Percentiles rank a stretch among this genome's conserved stretches.
phyloP scores from a whole-genome alignment of 345 rosid genomes.

The Clausena lansium region DNA sequence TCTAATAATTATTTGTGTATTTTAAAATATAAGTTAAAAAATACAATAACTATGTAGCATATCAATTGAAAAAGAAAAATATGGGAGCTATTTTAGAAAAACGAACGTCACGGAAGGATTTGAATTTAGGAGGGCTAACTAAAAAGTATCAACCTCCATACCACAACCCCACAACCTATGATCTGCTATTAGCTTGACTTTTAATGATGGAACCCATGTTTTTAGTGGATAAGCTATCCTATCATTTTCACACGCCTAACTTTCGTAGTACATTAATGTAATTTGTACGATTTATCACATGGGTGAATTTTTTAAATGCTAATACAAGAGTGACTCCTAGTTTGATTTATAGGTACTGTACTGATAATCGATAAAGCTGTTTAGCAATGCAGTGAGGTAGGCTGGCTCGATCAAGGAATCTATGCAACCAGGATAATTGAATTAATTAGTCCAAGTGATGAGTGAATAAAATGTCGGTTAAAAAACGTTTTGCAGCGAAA shows the following conservation, averaged over 20 bases:
- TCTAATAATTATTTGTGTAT: too few relatives aligned
- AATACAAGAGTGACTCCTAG: not conserved
- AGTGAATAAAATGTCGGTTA: too few relatives aligned
- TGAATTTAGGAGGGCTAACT: not conserved
- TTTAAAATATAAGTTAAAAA: too few relatives aligned
- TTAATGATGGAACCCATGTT: not conserved
- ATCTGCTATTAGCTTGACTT: conserved; percentile 4
- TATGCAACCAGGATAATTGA: not conserved
- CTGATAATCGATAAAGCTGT: not conserved
- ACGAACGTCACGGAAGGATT: not conserved
- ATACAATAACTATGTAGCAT: too few relatives aligned
- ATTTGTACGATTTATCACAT: not conserved
- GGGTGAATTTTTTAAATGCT: not conserved
- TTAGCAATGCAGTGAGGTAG: not conserved
- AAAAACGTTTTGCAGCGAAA: too few relatives aligned
- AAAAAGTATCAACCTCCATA: not conserved
- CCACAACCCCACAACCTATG: not conserved
- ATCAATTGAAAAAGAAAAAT: not conserved
- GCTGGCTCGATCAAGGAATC: not conserved
- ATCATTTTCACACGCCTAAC: not conserved
- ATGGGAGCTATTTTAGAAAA: not conserved
- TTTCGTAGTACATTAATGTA: not conserved
- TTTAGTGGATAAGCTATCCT: not conserved
- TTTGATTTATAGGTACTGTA: not conserved
- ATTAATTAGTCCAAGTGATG: not conserved